Percentiles rank a stretch among this genome's conserved stretches.
Conservation (phyloP, 1,284 basidiomycete species). For the Vanrija humicola region DNA sequence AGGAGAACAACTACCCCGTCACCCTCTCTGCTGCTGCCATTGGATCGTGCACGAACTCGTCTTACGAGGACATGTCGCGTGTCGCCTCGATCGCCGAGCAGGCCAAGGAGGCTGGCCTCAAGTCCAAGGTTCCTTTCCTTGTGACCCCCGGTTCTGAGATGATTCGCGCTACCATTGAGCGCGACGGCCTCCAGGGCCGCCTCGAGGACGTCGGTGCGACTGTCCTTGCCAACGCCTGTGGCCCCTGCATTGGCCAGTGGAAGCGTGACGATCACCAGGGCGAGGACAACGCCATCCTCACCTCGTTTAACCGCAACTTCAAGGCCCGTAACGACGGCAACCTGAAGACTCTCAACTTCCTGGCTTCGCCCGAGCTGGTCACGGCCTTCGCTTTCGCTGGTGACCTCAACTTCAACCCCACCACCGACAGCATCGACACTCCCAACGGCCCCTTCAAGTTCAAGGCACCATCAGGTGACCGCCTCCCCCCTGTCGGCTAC, state of each 20-base stretch:
- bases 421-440: constrained; percentile 72
- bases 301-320: constrained; percentile 97
- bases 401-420: constrained; percentile 86
- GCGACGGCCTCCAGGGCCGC: constrained; percentile 77
- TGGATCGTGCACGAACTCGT: constrained; percentile 97
- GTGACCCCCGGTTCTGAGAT: constrained; percentile 97
- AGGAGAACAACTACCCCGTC: constrained; percentile 85
- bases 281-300: constrained; percentile 94
- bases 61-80: constrained; percentile 90
- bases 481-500: constrained; percentile 81
- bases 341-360: constrained; percentile 84
- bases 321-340: constrained; percentile 98
- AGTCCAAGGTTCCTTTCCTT: constrained; percentile 84
- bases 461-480: constrained; percentile 73
- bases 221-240: constrained; percentile 96
- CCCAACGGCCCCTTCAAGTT: constrained; percentile 84
- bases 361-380: constrained; percentile 94
- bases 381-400: constrained; percentile 98
- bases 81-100: constrained; percentile 89
- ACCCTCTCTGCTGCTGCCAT: constrained; percentile 87
- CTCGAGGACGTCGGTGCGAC: constrained; percentile 76
- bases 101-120: constrained; percentile 77
- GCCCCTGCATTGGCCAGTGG: constrained; percentile 99
- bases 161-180: constrained; percentile 95
- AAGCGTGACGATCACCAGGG: constrained; percentile 84